Conservation (phyloP, 208 protist genomes). For the Leishmania gerbilli region DNA sequence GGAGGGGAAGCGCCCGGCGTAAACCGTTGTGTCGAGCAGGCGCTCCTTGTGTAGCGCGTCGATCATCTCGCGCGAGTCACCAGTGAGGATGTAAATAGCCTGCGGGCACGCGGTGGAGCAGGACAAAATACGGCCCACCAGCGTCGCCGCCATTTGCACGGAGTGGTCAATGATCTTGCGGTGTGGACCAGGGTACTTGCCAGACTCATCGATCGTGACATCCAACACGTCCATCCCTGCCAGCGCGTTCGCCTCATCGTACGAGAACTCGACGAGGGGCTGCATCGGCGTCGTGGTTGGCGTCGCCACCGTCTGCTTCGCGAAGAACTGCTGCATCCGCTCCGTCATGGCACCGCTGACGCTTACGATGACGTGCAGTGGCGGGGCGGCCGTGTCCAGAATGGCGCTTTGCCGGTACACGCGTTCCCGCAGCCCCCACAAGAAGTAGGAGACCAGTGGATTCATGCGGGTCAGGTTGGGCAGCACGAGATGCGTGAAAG, state of each 20-base stretch:
- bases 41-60: slow-evolving; percentile 49
- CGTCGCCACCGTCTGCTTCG: slow-evolving; percentile 35
- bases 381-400: slow-evolving; percentile 36
- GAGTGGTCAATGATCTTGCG: slow-evolving; percentile 65
- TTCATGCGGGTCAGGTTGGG: slow-evolving; percentile 62
- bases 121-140: slow-evolving; percentile 50
- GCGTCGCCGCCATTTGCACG: slow-evolving; percentile 44
- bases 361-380: slow-evolving; percentile 45
- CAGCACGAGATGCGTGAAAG: slow-evolving; percentile 87
- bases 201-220: slow-evolving; percentile 56
- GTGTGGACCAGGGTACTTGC: slow-evolving; percentile 61
- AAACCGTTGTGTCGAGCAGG: slow-evolving; percentile 60
- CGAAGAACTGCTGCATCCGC: slow-evolving; percentile 47
- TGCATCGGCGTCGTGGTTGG: slow-evolving; percentile 16
- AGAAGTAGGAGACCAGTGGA: slow-evolving; percentile 65
- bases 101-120: slow-evolving; percentile 32
- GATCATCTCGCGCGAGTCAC: slow-evolving; percentile 55
- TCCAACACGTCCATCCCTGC: slow-evolving; percentile 74
- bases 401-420: slow-evolving; percentile 54
- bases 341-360: slow-evolving; percentile 39
- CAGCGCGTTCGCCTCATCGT: slow-evolving; percentile 78
- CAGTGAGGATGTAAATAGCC: slow-evolving; percentile 77
- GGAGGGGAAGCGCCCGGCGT: slow-evolving; percentile 46
- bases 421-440: slow-evolving; percentile 67
- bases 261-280: slow-evolving; percentile 56